These are phyloP conservation scores for Pyrrhoderma lamaoense DNA, from an alignment of 1,284 basidiomycete species.

Conservation along the genomic window DNA sequence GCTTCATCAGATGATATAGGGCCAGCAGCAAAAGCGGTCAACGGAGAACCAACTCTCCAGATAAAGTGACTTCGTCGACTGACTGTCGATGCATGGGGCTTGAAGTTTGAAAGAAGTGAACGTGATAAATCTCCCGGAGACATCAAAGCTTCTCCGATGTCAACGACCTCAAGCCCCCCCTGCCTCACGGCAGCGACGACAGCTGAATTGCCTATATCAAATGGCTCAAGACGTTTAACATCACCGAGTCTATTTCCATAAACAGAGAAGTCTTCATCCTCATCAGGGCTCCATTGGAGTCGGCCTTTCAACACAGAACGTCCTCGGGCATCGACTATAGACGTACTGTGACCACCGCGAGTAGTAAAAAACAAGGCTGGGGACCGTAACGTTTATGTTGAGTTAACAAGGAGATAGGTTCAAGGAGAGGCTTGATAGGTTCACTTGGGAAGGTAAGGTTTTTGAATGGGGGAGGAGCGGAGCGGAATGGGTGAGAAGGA, in stretches of 20 bases:
- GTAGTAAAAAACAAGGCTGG: conserved; percentile 83
- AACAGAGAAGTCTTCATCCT: conserved; percentile 36
- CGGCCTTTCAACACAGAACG: conserved; percentile 73
- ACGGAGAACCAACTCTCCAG: conserved; percentile 71
- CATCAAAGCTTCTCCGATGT: conserved; percentile 67
- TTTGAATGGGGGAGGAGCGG: conserved; percentile 33
- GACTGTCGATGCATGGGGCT: conserved; percentile 47
- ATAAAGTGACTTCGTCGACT: conserved; percentile 66
- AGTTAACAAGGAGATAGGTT: conserved; percentile 71
- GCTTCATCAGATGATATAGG: conserved; percentile 33
- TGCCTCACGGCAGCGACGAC: conserved; percentile 76
- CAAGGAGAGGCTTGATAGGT: conserved; percentile 52
- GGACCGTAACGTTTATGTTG: conserved; percentile 80
- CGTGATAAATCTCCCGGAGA: conserved; percentile 71
- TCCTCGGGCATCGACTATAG: conserved; percentile 77
- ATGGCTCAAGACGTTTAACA: conserved; percentile 69
- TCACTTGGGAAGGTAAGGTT: conserved; percentile 24
- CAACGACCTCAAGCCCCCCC: conserved; percentile 71
- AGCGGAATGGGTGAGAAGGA: conserved; percentile 67
- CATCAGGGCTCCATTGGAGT: conserved; percentile 69
- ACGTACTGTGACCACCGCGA: conserved; percentile 75
- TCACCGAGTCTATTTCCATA: conserved; percentile 57
- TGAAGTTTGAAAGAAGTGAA: conserved; percentile 57
- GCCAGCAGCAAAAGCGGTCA: conserved; percentile 36
- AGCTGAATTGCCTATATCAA: conserved; percentile 64